A percentile compares a stretch with the other conserved stretches of the same genome.
Evolutionary conservation across 2,329 filamentous ascomycete species (phyloP).

Genomic region (Metarhizium robertsii): DNA sequence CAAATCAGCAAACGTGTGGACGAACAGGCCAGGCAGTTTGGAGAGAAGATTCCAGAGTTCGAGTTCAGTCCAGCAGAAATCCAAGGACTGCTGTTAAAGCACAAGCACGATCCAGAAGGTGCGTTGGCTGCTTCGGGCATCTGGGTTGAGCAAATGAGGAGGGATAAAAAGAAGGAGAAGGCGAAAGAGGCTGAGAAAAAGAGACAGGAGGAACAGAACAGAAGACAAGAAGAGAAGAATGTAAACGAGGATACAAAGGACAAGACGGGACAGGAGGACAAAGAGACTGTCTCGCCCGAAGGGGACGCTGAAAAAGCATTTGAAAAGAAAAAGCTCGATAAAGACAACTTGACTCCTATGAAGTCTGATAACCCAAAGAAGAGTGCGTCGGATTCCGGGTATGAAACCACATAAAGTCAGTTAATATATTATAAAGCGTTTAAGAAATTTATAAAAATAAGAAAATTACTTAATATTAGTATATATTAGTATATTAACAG

Average conservation of each 20-base stretch:
- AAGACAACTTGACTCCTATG: not conserved
- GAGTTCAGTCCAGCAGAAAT: slow-evolving; percentile 54
- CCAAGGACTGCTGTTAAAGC: slow-evolving; percentile 46
- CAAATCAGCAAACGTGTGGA: slow-evolving; percentile 32
- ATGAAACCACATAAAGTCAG: slow-evolving; percentile 16
- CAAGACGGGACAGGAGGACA: not conserved
- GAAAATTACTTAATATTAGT: not conserved
- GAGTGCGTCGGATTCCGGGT: slow-evolving; percentile 23
- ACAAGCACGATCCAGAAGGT: slow-evolving; percentile 42
- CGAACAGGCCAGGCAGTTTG: slow-evolving; percentile 38
- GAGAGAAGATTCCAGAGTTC: slow-evolving; percentile 38
- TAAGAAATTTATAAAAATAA: not conserved
- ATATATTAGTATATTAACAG: not conserved
- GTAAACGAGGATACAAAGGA: slow-evolving; percentile 1
- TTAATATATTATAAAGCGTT: not conserved
- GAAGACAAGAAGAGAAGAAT: slow-evolving; percentile 8
- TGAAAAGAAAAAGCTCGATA: not conserved
- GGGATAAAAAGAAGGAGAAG: slow-evolving; percentile 39
- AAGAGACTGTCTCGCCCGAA: not conserved
- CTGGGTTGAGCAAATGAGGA: slow-evolving; percentile 41
- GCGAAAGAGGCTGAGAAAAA: slow-evolving; percentile 16
- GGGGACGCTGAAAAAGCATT: slow-evolving; percentile 1
- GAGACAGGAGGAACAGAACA: slow-evolving; percentile 13
- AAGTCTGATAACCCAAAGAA: slow-evolving; percentile 11
- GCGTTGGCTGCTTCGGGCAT: slow-evolving; percentile 36